These are phyloP conservation scores for Penicillium nordicum DNA, from an alignment of 2,329 filamentous ascomycete genomes.

Conservation along the genomic window DNA sequence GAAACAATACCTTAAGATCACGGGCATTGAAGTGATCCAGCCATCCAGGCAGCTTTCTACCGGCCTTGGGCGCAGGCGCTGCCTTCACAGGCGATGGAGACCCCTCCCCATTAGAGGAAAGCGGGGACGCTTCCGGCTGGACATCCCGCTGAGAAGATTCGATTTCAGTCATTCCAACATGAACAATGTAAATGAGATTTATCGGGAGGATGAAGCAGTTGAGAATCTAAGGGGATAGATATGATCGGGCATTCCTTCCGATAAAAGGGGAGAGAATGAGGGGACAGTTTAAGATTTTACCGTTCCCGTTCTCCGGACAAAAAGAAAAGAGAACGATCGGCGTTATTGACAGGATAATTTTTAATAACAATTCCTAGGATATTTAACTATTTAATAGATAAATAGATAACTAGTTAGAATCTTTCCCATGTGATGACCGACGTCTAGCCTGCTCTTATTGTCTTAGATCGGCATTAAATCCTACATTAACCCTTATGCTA, in stretches of 20 bases:
- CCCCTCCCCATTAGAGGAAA: slow-evolving; percentile 6
- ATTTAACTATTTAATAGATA: neutral
- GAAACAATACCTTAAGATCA: slow-evolving; percentile 48
- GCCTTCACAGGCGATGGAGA: slow-evolving; percentile 5
- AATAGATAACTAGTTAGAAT: neutral
- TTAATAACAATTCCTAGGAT: neutral
- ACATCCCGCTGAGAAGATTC: slow-evolving; percentile 10
- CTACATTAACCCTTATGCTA: slow-evolving; percentile 3
- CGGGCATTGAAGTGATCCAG: slow-evolving; percentile 47
- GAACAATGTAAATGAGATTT: neutral
- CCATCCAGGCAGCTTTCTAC: slow-evolving; percentile 25
- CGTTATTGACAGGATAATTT: slow-evolving; percentile 12
- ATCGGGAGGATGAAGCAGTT: neutral
- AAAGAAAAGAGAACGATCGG: slow-evolving; percentile 11
- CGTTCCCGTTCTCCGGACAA: neutral
- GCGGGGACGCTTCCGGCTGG: slow-evolving; percentile 2
- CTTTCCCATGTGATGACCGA: neutral
- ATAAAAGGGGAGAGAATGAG: neutral
- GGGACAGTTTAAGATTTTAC: slow-evolving; percentile 4
- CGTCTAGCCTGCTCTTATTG: neutral
- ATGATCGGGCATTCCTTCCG: neutral
- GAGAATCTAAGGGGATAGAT: neutral
- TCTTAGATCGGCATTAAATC: neutral
- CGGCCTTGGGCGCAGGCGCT: slow-evolving; percentile 1
- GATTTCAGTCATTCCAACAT: slow-evolving; percentile 1